These are phyloP conservation scores for Rhodomyrtus tomentosa DNA, from an alignment of 345 rosid genomes.

Conservation along the genomic window DNA sequence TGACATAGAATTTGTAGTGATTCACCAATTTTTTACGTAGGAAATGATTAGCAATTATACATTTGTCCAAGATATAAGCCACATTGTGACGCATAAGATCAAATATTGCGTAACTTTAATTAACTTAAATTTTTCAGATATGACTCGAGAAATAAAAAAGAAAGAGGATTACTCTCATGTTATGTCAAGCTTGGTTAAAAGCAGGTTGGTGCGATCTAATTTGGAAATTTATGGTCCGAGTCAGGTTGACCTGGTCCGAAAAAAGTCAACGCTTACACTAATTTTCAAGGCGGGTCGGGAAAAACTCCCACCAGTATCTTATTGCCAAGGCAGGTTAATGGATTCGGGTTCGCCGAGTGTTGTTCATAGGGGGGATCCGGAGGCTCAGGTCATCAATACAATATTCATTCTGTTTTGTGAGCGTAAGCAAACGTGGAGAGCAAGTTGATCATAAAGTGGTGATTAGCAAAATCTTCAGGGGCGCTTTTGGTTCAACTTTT, in stretches of 20 bases:
- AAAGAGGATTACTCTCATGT: neutral
- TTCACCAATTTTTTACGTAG: neutral
- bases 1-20: neutral
- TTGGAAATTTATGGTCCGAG: too few species aligned
- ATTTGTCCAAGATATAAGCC: neutral
- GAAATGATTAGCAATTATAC: neutral
- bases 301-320: too few species aligned
- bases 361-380: too few species aligned
- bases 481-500: too few species aligned
- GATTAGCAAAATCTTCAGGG: neutral
- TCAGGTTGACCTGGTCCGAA: too few species aligned
- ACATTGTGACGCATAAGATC: neutral
- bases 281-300: too few species aligned
- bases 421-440: too few species aligned
- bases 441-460: neutral
- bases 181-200: too few species aligned
- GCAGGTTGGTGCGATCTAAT: too few species aligned
- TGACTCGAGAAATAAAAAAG: neutral
- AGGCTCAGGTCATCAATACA: neutral
- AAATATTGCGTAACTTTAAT: neutral
- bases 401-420: too few species aligned
- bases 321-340: too few species aligned
- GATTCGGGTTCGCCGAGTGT: rapidly evolving
- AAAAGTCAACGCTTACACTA: too few species aligned
- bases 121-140: neutral